A percentile compares a stretch with the other conserved stretches of the same genome.
phyloP scores from a whole-genome alignment of 2,329 filamentous ascomycete genomes.

The Venturiaceae sp. region DNA sequence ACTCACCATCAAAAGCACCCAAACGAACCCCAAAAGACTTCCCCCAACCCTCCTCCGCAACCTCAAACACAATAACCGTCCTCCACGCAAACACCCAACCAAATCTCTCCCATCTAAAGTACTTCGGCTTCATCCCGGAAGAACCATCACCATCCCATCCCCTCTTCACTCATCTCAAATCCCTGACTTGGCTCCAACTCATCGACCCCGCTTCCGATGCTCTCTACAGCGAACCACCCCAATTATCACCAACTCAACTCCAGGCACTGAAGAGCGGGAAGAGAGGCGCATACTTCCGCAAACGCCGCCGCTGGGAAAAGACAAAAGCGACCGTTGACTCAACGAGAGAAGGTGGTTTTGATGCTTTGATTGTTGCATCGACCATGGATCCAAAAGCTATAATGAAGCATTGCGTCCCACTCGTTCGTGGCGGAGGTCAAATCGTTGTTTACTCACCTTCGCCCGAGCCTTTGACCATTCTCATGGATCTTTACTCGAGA shows the following conservation, averaged over 20 bases:
- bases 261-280: slow-evolving; percentile 70
- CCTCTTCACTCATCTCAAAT: slow-evolving; percentile 69
- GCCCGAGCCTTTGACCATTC: slow-evolving; percentile 65
- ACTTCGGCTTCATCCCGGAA: slow-evolving; percentile 75
- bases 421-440: slow-evolving; percentile 73
- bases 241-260: slow-evolving; percentile 43
- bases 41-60: slow-evolving; percentile 40
- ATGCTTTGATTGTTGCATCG: slow-evolving; percentile 73
- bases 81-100: slow-evolving; percentile 76
- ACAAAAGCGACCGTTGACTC: slow-evolving; percentile 64
- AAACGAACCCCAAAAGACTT: slow-evolving; percentile 17
- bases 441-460: slow-evolving; percentile 78
- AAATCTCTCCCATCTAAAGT: slow-evolving; percentile 78
- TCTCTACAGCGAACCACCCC: slow-evolving; percentile 60
- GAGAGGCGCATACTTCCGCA: slow-evolving; percentile 77
- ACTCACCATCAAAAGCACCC: slow-evolving; percentile 12
- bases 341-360: slow-evolving; percentile 65
- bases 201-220: slow-evolving; percentile 66
- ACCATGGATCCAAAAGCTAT: slow-evolving; percentile 73
- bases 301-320: slow-evolving; percentile 72
- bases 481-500: slow-evolving; percentile 80
- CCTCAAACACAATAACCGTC: slow-evolving; percentile 68
- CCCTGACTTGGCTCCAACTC: slow-evolving; percentile 86
- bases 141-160: slow-evolving; percentile 58
- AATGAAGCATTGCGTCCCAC: slow-evolving; percentile 63